A percentile compares a stretch with the other conserved stretches of the same genome.
Evolutionary conservation across 1,284 basidiomycete genomes (phyloP).

Genomic region (Microbotryum scabiosae): DNA sequence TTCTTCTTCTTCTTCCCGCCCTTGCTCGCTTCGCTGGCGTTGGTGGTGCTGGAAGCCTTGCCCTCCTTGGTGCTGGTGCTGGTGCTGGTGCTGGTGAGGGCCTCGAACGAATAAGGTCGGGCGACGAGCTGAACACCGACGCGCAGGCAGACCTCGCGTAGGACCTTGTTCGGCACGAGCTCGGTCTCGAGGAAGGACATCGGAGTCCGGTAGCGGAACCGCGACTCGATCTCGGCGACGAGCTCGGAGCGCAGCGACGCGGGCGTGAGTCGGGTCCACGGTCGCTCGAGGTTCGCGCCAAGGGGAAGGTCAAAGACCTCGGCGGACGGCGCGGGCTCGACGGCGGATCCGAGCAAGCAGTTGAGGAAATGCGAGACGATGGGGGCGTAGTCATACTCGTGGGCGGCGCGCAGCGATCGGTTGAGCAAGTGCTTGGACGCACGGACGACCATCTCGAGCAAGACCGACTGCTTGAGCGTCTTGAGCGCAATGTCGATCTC

Average conservation of each 20-base stretch:
- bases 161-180: constrained; percentile 34
- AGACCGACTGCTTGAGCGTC: constrained; percentile 35
- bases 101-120: constrained; percentile 45
- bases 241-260: constrained; percentile 43
- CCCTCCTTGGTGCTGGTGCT: not conserved
- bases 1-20: constrained; percentile 27
- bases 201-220: constrained; percentile 48
- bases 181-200: constrained; percentile 42
- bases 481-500: constrained; percentile 30
- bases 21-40: constrained; percentile 18
- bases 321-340: constrained; percentile 44
- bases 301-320: constrained; percentile 38
- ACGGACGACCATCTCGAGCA: constrained; percentile 52
- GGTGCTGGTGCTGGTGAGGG: not conserved
- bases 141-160: constrained; percentile 48
- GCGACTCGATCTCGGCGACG: constrained; percentile 41
- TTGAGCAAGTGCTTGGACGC: constrained; percentile 49
- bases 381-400: constrained; percentile 41
- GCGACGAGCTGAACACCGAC: constrained; percentile 50
- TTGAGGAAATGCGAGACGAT: constrained; percentile 52
- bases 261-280: constrained; percentile 47
- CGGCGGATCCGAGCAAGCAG: constrained; percentile 47
- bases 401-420: constrained; percentile 39
- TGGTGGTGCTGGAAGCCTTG: constrained; percentile 7
- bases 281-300: constrained; percentile 34